Conservation (phyloP, 2,329 filamentous ascomycete genomes). For the Coniochaeta ligniaria region DNA sequence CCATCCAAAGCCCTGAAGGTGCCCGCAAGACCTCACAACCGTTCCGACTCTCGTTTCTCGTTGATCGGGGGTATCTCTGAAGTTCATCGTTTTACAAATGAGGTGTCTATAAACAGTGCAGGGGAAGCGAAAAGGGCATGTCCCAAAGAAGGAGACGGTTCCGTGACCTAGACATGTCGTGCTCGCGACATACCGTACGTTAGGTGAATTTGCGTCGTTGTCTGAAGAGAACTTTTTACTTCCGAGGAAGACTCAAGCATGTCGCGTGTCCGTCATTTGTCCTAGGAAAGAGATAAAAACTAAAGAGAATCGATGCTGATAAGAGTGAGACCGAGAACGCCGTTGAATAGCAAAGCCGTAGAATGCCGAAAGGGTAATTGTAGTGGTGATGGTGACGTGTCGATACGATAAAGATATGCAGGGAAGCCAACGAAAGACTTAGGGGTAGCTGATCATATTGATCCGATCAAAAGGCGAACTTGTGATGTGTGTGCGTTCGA, state of each 20-base stretch:
- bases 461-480: neutral
- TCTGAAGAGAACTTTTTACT: conserved; percentile 1
- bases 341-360: neutral
- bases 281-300: neutral
- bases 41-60: neutral
- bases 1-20: neutral
- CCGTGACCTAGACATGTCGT: neutral
- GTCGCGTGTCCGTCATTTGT: conserved; percentile 1
- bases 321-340: conserved; percentile 4
- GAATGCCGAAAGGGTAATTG: neutral
- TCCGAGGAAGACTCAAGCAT: conserved; percentile 1
- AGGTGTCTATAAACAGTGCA: conserved; percentile 4
- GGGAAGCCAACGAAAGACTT: neutral
- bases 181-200: neutral
- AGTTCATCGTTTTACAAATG: conserved; percentile 7
- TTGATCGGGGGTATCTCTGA: conserved; percentile 8
- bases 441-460: neutral
- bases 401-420: neutral
- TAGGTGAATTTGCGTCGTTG: neutral
- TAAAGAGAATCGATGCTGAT: conserved; percentile 2
- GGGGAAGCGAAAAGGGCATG: neutral
- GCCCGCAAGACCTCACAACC: neutral
- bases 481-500: neutral
- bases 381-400: neutral
- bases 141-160: neutral